Evolutionary conservation across 1,284 basidiomycete species (phyloP).

Genomic region (Papiliotrema flavescens): DNA sequence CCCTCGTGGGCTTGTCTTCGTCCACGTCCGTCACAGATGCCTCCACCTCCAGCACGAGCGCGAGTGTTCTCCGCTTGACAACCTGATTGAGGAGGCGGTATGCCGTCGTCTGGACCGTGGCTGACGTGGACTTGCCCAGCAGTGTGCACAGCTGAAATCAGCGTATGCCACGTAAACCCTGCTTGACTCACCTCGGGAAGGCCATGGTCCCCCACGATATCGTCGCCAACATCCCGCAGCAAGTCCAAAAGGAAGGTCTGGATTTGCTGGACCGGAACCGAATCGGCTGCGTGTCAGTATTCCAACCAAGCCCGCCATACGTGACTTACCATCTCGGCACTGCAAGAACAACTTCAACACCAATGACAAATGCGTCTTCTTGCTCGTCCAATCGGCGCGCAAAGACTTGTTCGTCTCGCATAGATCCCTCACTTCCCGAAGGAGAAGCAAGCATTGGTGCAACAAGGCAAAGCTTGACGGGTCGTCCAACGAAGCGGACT

Average conservation of each 20-base stretch:
- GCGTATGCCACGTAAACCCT: no score
- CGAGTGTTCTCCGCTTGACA: slow-evolving; percentile 30
- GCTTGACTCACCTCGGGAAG: slow-evolving; percentile 39
- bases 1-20: slow-evolving; percentile 48
- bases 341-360: slow-evolving; percentile 40
- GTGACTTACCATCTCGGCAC: slow-evolving; percentile 31
- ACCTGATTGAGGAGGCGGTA: slow-evolving; percentile 39
- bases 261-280: slow-evolving; percentile 64
- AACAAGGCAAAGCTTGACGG: slow-evolving; percentile 60
- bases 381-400: slow-evolving; percentile 64
- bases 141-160: slow-evolving; percentile 25
- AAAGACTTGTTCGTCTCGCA: slow-evolving; percentile 69
- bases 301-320: not conserved
- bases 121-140: slow-evolving; percentile 30
- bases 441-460: slow-evolving; percentile 64
- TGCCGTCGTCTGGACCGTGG: slow-evolving; percentile 35
- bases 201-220: slow-evolving; percentile 62
- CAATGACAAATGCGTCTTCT: slow-evolving; percentile 48
- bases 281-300: slow-evolving; percentile 42
- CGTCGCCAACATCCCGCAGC: slow-evolving; percentile 62
- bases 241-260: slow-evolving; percentile 64
- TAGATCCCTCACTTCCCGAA: slow-evolving; percentile 68
- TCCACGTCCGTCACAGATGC: slow-evolving; percentile 45
- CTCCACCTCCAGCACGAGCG: slow-evolving; percentile 76
- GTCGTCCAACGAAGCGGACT: slow-evolving; percentile 65